These are phyloP conservation scores for Castanea mollissima DNA, from an alignment of 306 rosid genomes.

Conservation along the genomic window DNA sequence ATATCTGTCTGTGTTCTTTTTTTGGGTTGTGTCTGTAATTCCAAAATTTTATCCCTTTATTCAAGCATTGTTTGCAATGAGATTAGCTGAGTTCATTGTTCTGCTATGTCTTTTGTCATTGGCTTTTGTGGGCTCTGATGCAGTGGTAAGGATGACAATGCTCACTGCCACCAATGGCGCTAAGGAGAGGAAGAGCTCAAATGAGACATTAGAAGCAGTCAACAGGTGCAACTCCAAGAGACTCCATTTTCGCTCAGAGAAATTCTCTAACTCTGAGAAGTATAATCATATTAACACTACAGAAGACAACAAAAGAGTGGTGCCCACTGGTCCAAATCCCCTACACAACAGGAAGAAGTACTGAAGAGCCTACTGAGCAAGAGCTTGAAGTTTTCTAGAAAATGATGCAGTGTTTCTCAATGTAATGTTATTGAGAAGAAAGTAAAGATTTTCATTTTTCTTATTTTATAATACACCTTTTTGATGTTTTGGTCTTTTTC, in stretches of 20 bases:
- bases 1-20: neutral
- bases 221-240: slow-evolving; percentile 34
- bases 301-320: slow-evolving; percentile 66
- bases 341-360: slow-evolving; percentile 68
- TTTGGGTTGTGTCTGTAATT: slow-evolving; percentile 7
- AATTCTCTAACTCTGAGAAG: slow-evolving; percentile 30
- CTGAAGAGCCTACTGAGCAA: neutral
- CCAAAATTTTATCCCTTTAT: neutral
- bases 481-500: neutral
- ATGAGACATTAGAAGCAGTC: slow-evolving; percentile 12
- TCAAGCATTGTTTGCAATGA: slow-evolving; percentile 31
- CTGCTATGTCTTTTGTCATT: slow-evolving; percentile 44
- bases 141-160: slow-evolving; percentile 40
- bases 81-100: slow-evolving; percentile 29
- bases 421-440: neutral
- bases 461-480: neutral
- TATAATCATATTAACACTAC: slow-evolving; percentile 18
- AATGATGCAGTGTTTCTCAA: neutral
- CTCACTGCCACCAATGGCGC: slow-evolving; percentile 19
- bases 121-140: slow-evolving; percentile 40
- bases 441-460: neutral
- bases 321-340: slow-evolving; percentile 92
- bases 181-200: slow-evolving; percentile 33
- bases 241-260: slow-evolving; percentile 17
- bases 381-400: neutral